Base-by-base conservation (phyloP, 1,139 yeast genomes). In the Saccharomyces hybrid region DNA sequence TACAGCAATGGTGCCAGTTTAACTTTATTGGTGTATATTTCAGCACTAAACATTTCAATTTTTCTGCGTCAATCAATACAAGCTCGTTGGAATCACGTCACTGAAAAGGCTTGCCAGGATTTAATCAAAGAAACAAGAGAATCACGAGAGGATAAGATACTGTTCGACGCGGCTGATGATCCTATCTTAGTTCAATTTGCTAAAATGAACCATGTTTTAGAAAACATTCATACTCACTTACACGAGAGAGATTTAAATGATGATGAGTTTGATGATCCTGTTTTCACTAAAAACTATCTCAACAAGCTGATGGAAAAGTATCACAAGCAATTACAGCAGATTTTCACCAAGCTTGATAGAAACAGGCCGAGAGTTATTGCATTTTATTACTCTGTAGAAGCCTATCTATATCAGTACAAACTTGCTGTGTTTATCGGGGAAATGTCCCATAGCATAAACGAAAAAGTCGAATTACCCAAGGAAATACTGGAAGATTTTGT, bases 311-410 rank as follows among this genome's bases (percentile, higher is more conserved):
- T 61, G 4, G 49, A 51, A 8, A 58, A 56, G 14, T 62, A 61
- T 19, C 59, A 62, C 46, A 46, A 32, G 5, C 62, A 63, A 25
- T 53, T 68, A 25, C 58, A 61, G 47, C 55, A 55, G 2, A 50
- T 68, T 9, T 58, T 56, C 41, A 52, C 55, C 23, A 55, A 62
- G 25, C 76, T 83, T 25, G 66, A 71, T 2, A 62, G 68, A 4
- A 70, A 72, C 32, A 75, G 79, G 54, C 75, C 75, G 58, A 71
- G 76, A 8, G 65, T 76, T 41, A 66, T 78, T 64, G 75, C 85
- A 0, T 84, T 78, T 67, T 79, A 76, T 60, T 80, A 79, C 60
- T 79, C 93, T 0, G 83, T 86, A 13, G 88, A 86, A 61, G 91
- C 93, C 0, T 86, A 82, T 64, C 71, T 88, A 19, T 86, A 86